phyloP scores from a whole-genome alignment of 352 stramenopile species.

The Pythium oligandrum region DNA sequence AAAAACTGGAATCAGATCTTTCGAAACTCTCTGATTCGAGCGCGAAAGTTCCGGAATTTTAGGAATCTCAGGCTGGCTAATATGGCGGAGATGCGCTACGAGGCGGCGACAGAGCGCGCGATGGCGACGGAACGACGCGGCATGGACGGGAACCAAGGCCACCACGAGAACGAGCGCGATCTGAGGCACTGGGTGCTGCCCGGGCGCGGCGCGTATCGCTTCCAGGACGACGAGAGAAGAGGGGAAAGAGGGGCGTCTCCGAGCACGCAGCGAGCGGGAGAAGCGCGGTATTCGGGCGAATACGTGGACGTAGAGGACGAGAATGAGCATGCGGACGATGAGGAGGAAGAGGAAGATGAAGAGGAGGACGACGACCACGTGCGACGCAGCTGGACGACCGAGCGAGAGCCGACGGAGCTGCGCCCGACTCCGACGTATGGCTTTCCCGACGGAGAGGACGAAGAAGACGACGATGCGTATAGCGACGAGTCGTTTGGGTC shows the following conservation, averaged over 20 bases:
- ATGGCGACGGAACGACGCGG: too few relatives aligned
- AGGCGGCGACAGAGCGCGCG: too few relatives aligned
- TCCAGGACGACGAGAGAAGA: too few relatives aligned
- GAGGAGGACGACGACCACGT: conserved; percentile 21
- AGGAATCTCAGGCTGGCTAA: too few relatives aligned
- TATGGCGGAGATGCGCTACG: too few relatives aligned
- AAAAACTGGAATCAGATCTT: background rate
- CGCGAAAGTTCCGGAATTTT: background rate
- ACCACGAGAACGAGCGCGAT: too few relatives aligned
- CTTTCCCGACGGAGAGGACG: background rate
- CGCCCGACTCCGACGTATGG: background rate
- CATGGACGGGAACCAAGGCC: too few relatives aligned
- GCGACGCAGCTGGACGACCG: conserved; percentile 20
- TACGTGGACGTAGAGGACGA: conserved; percentile 1
- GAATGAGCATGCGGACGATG: background rate
- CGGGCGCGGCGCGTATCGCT: too few relatives aligned
- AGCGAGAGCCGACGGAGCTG: conserved; percentile 8
- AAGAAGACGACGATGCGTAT: conserved; percentile 9
- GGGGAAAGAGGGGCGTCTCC: too few relatives aligned
- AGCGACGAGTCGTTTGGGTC: conserved; percentile 21
- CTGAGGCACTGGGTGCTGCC: too few relatives aligned
- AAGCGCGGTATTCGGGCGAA: too few relatives aligned
- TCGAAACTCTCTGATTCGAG: conserved; percentile 1
- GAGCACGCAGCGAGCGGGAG: too few relatives aligned
- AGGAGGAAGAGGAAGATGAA: conserved; percentile 20